Evolutionary conservation across 257 asterid genomes (phyloP), one percentile per base, ranked within the genome.

Genomic region (Voacanga thouarsii): DNA sequence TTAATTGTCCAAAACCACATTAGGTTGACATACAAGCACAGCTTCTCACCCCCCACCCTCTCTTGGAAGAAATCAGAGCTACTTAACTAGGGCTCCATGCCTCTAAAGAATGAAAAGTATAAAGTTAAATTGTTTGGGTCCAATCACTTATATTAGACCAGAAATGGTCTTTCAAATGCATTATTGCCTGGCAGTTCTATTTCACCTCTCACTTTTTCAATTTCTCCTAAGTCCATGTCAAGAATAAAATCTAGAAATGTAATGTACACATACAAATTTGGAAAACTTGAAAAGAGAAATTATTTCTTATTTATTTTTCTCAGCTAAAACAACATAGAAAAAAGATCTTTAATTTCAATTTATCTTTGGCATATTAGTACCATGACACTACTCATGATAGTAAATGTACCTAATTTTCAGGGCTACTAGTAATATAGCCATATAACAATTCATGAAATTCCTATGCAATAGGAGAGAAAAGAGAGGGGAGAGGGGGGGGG

Each of bases 351-450:
- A 12, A 3, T 51, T 51, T 19, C 37, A 16, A 30, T 18, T 74
- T 57, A 12, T 2, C 33, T 8, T 12, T 26, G 59, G 30, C 9
- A 69, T 2, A 43, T 0, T 28, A 6, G 7, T 24, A 41, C 10
- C 18, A 15, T 15, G 2, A 14, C 21, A 74, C 9, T 23, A 21
- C n/a, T 23, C 24, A 50, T 45, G 21, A 44, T 12, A 7, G 24
- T 55, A 15, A 6, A 72, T 16, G 6, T 84, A 88, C 97, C 94
- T 89, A 88, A 69, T 74, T 76, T 41, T 81, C 55, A 61, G 56
- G 87, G 76, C 77, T 70, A 19, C 80, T 85, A 67, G 97, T 86
- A 2, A 89, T 84, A n/a, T n/a, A n/a, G 12, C 19, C 12, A 4
- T 74, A 4, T 47, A n/a, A 18, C 57, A 28, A 74, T 55, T 4